A percentile compares a stretch with the other conserved stretches of the same genome.
phyloP scores from a whole-genome alignment of 768 basidiomycete genomes.

The Pleurotus sapidus region DNA sequence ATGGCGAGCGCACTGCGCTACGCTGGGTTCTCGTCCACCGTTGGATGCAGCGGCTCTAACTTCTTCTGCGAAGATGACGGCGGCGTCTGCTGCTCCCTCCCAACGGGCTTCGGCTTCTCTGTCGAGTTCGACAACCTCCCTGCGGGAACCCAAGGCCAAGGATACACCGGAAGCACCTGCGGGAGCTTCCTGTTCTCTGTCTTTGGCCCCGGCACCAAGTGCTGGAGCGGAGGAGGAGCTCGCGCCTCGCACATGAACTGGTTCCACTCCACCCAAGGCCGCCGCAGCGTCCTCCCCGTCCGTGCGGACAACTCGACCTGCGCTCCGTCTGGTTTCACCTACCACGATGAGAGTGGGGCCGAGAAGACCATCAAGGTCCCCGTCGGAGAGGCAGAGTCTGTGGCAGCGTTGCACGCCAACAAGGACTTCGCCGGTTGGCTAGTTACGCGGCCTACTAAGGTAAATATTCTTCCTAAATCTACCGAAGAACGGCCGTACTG shows the following conservation, averaged over 20 bases:
- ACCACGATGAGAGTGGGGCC: background rate
- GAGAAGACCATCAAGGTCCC: slow-evolving; percentile 1
- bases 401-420: background rate
- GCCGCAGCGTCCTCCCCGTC: background rate
- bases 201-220: background rate
- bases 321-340: background rate
- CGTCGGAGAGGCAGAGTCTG: background rate
- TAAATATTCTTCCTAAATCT: background rate
- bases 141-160: background rate
- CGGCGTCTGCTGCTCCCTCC: background rate
- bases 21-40: background rate
- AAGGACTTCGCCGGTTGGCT: background rate
- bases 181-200: background rate
- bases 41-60: background rate
- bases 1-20: background rate
- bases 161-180: background rate
- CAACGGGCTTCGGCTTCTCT: slow-evolving; percentile 3
- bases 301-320: background rate
- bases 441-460: background rate
- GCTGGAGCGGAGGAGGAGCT: slow-evolving; percentile 4
- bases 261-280: background rate
- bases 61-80: slow-evolving; percentile 3
- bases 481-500: no score
- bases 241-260: background rate
- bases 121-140: background rate